A percentile compares a stretch with the other conserved stretches of the same genome.
Evolutionary conservation across 257 asterid species (phyloP).

Genomic region (Nicotiana sylvestris): DNA sequence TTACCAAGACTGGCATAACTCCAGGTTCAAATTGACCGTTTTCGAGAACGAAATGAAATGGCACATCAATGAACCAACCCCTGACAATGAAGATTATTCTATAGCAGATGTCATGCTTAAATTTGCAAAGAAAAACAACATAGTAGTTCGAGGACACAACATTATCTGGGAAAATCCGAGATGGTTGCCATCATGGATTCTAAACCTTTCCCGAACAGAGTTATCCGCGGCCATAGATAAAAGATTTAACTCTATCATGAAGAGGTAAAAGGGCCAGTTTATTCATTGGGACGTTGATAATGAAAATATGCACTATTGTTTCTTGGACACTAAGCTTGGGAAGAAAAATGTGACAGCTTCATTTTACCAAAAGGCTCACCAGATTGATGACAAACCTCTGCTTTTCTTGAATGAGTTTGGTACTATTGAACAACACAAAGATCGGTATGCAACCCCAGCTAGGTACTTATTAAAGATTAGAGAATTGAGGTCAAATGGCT

Average conservation of each 20-base stretch:
- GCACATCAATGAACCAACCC: neutral
- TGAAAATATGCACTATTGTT: conserved; percentile 24
- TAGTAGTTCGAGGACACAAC: conserved; percentile 30
- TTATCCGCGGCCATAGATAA: neutral
- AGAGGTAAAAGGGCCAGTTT: conserved; percentile 19
- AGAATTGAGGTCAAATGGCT: conserved; percentile 41
- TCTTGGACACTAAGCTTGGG: conserved; percentile 13
- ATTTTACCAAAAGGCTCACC: conserved; percentile 21
- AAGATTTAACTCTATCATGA: conserved; percentile 13
- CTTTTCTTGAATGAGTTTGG: conserved; percentile 33
- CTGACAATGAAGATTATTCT: neutral
- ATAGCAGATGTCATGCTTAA: conserved; percentile 17
- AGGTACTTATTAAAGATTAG: conserved; percentile 28
- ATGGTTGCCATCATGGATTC: conserved; percentile 8
- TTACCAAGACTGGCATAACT: conserved; percentile 34
- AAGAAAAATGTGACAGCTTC: neutral
- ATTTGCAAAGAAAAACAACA: conserved; percentile 3
- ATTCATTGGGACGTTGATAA: conserved; percentile 39
- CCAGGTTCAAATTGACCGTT: conserved; percentile 21
- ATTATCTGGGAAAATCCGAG: conserved; percentile 17
- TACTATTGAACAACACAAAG: conserved; percentile 19
- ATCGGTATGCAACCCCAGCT: conserved; percentile 13
- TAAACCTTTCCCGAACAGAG: neutral
- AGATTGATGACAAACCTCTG: conserved; percentile 15
- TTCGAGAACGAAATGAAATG: conserved; percentile 28